phyloP scores from a whole-genome alignment of 2,329 filamentous ascomycete genomes.

The Colletotrichum chlorophyti region DNA sequence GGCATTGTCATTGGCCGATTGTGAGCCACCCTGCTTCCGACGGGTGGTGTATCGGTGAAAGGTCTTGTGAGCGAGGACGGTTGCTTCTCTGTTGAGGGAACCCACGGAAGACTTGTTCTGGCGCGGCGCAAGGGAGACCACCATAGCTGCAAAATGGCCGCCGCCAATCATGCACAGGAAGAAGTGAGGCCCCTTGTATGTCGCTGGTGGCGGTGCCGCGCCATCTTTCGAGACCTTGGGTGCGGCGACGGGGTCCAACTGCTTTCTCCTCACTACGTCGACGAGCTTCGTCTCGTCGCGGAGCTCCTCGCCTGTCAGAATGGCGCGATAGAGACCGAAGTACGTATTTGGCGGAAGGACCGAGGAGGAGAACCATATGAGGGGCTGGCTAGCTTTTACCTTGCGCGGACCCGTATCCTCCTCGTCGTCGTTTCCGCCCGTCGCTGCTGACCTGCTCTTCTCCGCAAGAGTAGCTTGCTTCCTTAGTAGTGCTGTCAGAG shows the following conservation, averaged over 20 bases:
- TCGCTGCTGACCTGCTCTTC: slow-evolving; percentile 44
- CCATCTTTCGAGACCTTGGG: slow-evolving; percentile 65
- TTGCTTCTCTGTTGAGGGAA: slow-evolving; percentile 82
- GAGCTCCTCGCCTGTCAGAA: slow-evolving; percentile 78
- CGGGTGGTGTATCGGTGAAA: slow-evolving; percentile 97
- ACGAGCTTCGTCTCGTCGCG: slow-evolving; percentile 67
- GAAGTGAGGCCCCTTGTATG: slow-evolving; percentile 79
- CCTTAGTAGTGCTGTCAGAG: slow-evolving; percentile 78
- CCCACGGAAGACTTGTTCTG: slow-evolving; percentile 73
- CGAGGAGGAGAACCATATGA: slow-evolving; percentile 86
- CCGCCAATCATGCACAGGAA: slow-evolving; percentile 99
- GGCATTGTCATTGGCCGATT: slow-evolving; percentile 92
- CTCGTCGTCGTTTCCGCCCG: slow-evolving; percentile 56
- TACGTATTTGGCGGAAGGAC: slow-evolving; percentile 78
- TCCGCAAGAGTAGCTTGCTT: slow-evolving; percentile 79
- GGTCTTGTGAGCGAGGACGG: slow-evolving; percentile 92
- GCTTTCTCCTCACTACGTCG: slow-evolving; percentile 76
- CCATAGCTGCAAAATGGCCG: slow-evolving; percentile 96
- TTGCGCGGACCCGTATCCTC: slow-evolving; percentile 50
- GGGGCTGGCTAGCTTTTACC: slow-evolving; percentile 60
- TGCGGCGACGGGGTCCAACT: slow-evolving; percentile 68
- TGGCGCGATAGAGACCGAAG: slow-evolving; percentile 83
- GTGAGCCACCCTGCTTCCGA: slow-evolving; percentile 93
- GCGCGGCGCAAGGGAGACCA: slow-evolving; percentile 86
- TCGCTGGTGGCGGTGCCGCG: slow-evolving; percentile 50